Conservation (phyloP, 2,329 filamentous ascomycete genomes). For the Sarocladium strictum region DNA sequence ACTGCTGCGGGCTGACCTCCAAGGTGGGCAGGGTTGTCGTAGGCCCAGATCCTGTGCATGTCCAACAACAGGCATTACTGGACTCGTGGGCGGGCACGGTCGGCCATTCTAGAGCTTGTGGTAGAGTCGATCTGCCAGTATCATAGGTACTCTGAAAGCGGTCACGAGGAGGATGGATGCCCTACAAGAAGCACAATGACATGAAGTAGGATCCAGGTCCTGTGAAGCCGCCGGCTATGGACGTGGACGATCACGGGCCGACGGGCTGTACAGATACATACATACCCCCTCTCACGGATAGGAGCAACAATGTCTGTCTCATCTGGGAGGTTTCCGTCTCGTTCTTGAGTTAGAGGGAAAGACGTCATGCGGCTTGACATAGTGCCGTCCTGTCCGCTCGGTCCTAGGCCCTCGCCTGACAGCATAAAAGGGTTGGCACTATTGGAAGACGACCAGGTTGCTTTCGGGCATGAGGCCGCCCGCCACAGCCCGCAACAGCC, state of each 20-base stretch:
- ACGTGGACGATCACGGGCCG: too few species aligned
- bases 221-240: too few species aligned
- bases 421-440: background rate
- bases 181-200: too few species aligned
- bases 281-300: too few species aligned
- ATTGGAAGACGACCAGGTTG: background rate
- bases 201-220: too few species aligned
- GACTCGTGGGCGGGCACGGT: background rate
- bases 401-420: background rate
- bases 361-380: slow-evolving; percentile 2
- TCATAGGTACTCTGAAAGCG: background rate
- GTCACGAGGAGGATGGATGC: background rate
- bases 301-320: too few species aligned
- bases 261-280: too few species aligned
- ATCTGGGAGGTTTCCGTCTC: too few species aligned
- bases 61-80: background rate
- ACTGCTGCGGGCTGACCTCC: background rate
- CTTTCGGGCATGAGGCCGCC: background rate
- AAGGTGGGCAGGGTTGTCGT: slow-evolving; percentile 1
- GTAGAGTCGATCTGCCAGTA: background rate
- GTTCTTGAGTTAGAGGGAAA: background rate
- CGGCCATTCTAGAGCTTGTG: background rate
- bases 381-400: background rate
- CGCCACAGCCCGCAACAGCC: background rate
- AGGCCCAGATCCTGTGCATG: background rate